Evolutionary conservation across 495 filamentous ascomycete genomes (phyloP).

Genomic region (Chaetomium cochliodes): DNA sequence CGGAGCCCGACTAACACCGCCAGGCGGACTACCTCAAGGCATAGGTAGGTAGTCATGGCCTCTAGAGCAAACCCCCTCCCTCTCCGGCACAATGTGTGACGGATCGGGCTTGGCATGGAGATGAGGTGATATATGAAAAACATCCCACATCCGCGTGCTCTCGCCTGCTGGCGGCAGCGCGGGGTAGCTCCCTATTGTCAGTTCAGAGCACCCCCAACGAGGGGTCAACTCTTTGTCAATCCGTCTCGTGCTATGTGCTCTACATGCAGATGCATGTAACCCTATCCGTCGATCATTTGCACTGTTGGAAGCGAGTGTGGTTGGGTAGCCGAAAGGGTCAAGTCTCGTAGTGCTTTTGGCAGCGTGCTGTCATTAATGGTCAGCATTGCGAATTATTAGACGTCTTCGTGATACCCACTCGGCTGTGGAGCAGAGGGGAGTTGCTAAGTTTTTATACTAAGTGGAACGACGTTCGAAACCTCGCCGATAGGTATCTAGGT

Average conservation of each 20-base stretch:
- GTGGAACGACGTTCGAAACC: too few species aligned
- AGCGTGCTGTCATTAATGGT: background rate
- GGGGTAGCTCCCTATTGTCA: slow-evolving; percentile 11
- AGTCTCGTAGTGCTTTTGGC: background rate
- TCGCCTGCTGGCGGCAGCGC: background rate
- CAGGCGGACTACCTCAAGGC: too few species aligned
- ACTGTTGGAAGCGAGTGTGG: background rate
- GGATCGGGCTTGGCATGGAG: slow-evolving; percentile 4
- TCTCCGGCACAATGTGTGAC: background rate
- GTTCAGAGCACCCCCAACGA: slow-evolving; percentile 2
- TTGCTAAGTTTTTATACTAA: too few species aligned
- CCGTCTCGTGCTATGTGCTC: too few species aligned
- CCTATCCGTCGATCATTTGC: slow-evolving; percentile 9
- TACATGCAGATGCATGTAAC: slow-evolving; percentile 10
- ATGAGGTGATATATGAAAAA: slow-evolving; percentile 12
- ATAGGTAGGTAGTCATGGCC: too few species aligned
- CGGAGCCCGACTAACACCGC: slow-evolving; percentile 6
- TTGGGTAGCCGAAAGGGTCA: background rate
- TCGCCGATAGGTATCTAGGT: too few species aligned
- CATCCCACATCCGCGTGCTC: slow-evolving; percentile 14
- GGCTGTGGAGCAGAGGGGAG: background rate
- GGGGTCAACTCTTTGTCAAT: background rate
- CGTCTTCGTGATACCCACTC: background rate
- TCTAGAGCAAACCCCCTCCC: background rate
- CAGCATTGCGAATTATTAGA: slow-evolving; percentile 8